Percentiles rank a stretch among this genome's conserved stretches.
Conservation (phyloP, 495 filamentous ascomycete species). For the Penicillium silybi region DNA sequence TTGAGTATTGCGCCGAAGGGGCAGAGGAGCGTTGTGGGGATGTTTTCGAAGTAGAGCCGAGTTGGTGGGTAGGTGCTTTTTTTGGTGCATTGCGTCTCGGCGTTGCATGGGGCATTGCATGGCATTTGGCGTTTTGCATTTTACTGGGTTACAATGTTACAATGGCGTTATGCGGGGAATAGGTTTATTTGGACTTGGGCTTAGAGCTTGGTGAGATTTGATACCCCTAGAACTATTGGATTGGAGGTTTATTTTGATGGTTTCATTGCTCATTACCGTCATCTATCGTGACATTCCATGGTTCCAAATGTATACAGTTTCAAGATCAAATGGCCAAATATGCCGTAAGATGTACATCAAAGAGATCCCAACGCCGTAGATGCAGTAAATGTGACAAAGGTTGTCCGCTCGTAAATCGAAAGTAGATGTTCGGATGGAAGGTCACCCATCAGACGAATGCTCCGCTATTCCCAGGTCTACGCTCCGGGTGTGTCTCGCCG, state of each 20-base stretch:
- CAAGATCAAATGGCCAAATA: background rate
- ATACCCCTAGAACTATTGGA: background rate
- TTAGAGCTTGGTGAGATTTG: background rate
- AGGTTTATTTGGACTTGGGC: background rate
- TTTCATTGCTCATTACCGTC: conserved; percentile 26
- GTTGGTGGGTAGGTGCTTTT: background rate
- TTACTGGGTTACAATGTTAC: background rate
- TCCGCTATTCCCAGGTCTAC: conserved; percentile 6
- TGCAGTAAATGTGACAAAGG: background rate
- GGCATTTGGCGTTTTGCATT: background rate
- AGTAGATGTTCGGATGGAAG: background rate
- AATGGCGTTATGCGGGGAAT: background rate
- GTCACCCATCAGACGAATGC: conserved; percentile 16
- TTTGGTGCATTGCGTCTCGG: background rate
- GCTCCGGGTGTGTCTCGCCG: conserved; percentile 6
- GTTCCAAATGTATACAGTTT: conserved; percentile 23
- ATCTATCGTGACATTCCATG: conserved; percentile 20
- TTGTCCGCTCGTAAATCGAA: background rate
- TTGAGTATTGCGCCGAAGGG: conserved; percentile 56
- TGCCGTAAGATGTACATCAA: conserved; percentile 1
- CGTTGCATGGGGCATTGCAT: background rate
- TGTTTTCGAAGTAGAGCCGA: conserved; percentile 32
- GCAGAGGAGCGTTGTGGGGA: conserved; percentile 58
- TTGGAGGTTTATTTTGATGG: conserved; percentile 8
- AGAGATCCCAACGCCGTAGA: conserved; percentile 3